Percentiles rank a stretch among this genome's conserved stretches.
phyloP scores from a whole-genome alignment of 2,329 filamentous ascomycete species.

The Rutstroemia sp. region DNA sequence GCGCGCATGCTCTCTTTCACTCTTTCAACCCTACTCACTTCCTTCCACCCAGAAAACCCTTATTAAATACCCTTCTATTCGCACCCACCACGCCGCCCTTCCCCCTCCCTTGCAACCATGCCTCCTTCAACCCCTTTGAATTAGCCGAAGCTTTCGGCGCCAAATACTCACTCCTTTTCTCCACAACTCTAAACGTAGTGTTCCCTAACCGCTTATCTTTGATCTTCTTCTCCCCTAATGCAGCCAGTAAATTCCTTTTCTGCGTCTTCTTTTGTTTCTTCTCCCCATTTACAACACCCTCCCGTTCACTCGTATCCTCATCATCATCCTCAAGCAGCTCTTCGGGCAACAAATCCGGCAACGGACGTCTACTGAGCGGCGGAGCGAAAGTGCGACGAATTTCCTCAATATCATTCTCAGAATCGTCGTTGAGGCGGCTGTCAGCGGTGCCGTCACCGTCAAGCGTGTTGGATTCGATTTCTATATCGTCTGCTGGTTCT shows the following conservation, averaged over 20 bases:
- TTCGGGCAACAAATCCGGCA: conserved; percentile 25
- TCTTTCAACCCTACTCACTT: conserved; percentile 13
- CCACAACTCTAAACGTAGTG: conserved; percentile 26
- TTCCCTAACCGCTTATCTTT: conserved; percentile 25
- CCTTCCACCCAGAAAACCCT: conserved; percentile 20
- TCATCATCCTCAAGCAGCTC: conserved; percentile 26
- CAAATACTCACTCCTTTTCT: conserved; percentile 15
- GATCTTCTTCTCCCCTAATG: conserved; percentile 20
- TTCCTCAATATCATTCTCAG: conserved; percentile 3
- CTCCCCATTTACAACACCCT: too few relatives aligned
- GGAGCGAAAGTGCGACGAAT: background rate
- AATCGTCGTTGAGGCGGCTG: background rate
- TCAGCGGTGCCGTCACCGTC: conserved; percentile 6
- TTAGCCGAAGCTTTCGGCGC: conserved; percentile 23
- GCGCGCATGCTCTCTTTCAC: too few relatives aligned
- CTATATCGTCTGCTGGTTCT: background rate
- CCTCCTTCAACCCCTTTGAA: conserved; percentile 24
- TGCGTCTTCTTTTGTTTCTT: background rate
- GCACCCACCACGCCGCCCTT: conserved; percentile 13
- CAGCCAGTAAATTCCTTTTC: conserved; percentile 25
- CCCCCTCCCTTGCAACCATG: conserved; percentile 23
- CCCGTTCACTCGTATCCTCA: conserved; percentile 5
- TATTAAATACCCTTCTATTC: conserved; percentile 19
- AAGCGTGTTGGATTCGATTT: conserved; percentile 3
- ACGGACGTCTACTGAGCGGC: background rate